A percentile compares a stretch with the other conserved stretches of the same genome.
Evolutionary conservation across 192 early-diverging fungal genomes (phyloP).

Genomic region (Podila horticola): DNA sequence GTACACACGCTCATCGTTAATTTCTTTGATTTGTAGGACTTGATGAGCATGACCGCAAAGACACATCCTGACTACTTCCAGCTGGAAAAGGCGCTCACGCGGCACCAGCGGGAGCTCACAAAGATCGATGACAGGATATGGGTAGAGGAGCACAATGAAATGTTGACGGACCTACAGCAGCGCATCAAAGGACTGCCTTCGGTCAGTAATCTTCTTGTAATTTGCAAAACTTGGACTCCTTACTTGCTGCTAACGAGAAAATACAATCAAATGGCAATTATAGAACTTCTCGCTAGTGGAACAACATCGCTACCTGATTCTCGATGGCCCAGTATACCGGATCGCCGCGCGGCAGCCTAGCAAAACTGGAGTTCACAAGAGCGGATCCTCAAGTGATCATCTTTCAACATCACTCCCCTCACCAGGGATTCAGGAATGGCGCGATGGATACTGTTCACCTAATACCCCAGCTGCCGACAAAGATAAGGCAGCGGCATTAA

Average conservation of each 20-base stretch:
- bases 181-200: conserved; percentile 48
- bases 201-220: conserved; percentile 1
- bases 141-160: conserved; percentile 48
- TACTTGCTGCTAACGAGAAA: not conserved
- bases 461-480: not conserved
- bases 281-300: conserved; percentile 48
- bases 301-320: conserved; percentile 42
- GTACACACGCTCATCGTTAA: too few species aligned
- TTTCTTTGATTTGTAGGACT: conserved; percentile 8
- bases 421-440: conserved; percentile 18
- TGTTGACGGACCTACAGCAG: conserved; percentile 42
- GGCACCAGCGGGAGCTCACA: conserved; percentile 35
- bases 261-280: not conserved
- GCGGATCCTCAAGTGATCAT: conserved; percentile 8
- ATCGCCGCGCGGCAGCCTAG: conserved; percentile 29
- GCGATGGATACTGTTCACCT: conserved; percentile 25
- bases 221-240: not conserved
- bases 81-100: conserved; percentile 21
- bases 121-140: conserved; percentile 52
- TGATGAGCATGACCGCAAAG: conserved; percentile 27
- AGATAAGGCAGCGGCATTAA: conserved; percentile 4
- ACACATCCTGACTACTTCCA: conserved; percentile 30
- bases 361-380: conserved; percentile 7
- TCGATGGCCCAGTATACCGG: conserved; percentile 46
- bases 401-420: not conserved